Conservation (phyloP, 257 asterid genomes). For the Gentiana straminea region DNA sequence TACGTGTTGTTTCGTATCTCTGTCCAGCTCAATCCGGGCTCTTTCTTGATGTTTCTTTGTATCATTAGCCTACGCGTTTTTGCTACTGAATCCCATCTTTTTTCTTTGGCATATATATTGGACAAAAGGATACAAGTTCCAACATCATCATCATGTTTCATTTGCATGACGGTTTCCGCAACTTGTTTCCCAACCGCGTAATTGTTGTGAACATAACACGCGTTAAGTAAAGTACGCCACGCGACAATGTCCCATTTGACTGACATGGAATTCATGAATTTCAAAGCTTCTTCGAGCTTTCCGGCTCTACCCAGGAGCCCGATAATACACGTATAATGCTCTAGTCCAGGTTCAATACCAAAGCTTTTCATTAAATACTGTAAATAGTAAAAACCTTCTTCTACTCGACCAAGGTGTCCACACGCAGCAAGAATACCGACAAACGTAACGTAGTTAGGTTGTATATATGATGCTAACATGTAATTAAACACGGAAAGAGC, state of each 20-base stretch:
- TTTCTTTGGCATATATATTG: conserved; percentile 67
- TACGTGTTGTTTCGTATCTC: conserved; percentile 62
- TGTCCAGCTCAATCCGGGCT: conserved; percentile 91
- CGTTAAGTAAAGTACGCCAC: conserved; percentile 79
- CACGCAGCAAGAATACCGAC: conserved; percentile 80
- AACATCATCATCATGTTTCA: conserved; percentile 51
- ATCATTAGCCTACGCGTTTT: conserved; percentile 41
- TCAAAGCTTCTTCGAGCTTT: conserved; percentile 57
- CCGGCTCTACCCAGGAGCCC: conserved; percentile 70
- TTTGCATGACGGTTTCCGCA: conserved; percentile 35
- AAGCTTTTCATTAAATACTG: conserved; percentile 38
- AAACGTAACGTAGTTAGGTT: conserved; percentile 66
- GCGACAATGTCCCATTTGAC: conserved; percentile 61
- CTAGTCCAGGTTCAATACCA: conserved; percentile 63
- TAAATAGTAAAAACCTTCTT: conserved; percentile 60
- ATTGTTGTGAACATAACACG: conserved; percentile 61
- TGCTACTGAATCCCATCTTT: conserved; percentile 71
- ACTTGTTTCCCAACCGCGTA: conserved; percentile 51
- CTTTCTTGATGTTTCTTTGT: conserved; percentile 65
- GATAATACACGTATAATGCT: conserved; percentile 73
- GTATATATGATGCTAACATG: conserved; percentile 41
- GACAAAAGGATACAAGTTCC: conserved; percentile 64
- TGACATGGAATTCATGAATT: conserved; percentile 47
- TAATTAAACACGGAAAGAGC: conserved; percentile 43
- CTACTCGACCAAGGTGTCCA: conserved; percentile 52